Evolutionary conservation across 2,329 filamentous ascomycete genomes (phyloP).

Genomic region (Ophiostoma montium): DNA sequence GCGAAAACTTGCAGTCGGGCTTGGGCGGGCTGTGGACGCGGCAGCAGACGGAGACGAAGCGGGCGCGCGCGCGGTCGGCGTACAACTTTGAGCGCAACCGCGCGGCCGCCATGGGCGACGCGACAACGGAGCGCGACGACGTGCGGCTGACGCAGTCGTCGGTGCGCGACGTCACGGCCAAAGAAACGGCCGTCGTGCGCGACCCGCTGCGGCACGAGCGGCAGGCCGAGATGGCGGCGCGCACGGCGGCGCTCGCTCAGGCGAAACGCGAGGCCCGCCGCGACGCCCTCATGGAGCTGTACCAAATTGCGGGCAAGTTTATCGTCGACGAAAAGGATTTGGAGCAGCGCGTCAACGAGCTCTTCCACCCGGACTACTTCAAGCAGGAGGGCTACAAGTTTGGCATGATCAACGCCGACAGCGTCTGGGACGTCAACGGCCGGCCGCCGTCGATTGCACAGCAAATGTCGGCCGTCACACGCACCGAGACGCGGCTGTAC

Average conservation of each 20-base stretch:
- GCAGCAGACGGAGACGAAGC: constrained; percentile 33
- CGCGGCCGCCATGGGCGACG: constrained; percentile 37
- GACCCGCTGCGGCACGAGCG: constrained; percentile 50
- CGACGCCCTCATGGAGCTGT: constrained; percentile 70
- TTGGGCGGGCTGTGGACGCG: constrained; percentile 55
- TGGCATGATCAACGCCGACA: constrained; percentile 22
- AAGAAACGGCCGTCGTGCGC: constrained; percentile 36
- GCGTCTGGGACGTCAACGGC: constrained; percentile 38
- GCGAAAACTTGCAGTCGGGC: constrained; percentile 58
- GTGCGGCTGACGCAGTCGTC: constrained; percentile 53
- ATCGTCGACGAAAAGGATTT: constrained; percentile 74
- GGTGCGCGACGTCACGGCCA: constrained; percentile 36
- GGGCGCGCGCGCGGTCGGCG: constrained; percentile 15
- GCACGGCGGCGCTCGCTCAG: constrained; percentile 29
- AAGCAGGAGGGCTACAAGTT: constrained; percentile 24
- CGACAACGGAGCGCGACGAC: constrained; percentile 68
- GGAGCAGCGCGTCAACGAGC: constrained; percentile 53
- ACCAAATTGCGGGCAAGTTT: constrained; percentile 76
- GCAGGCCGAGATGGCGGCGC: constrained; percentile 28
- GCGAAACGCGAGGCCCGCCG: constrained; percentile 45
- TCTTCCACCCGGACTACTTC: constrained; percentile 56
- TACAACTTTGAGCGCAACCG: constrained; percentile 33
- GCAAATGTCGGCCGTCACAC: constrained; percentile 28
- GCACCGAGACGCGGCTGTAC: constrained; percentile 21
- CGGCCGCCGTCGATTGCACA: constrained; percentile 29